phyloP scores from a whole-genome alignment of 2,329 filamentous ascomycete genomes.

The Trichoderma guizhouense region DNA sequence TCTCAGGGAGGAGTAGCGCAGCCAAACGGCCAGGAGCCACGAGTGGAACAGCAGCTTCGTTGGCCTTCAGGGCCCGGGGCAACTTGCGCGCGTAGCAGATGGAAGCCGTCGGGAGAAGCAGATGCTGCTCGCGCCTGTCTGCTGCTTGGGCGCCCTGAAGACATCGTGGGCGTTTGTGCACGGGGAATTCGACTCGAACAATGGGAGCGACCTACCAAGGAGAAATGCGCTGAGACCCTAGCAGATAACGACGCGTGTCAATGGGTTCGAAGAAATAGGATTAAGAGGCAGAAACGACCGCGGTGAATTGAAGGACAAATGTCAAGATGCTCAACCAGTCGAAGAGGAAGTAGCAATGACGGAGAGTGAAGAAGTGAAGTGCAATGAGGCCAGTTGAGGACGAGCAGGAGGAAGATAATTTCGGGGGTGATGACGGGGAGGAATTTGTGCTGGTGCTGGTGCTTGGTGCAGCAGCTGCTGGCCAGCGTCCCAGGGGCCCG shows the following conservation, averaged over 20 bases:
- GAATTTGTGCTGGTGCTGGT: slow-evolving; percentile 18
- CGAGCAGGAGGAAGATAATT: slow-evolving; percentile 26
- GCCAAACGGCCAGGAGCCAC: slow-evolving; percentile 18
- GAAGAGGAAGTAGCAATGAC: slow-evolving; percentile 38
- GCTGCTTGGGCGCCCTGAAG: not conserved
- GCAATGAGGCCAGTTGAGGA: slow-evolving; percentile 22
- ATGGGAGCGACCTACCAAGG: slow-evolving; percentile 16
- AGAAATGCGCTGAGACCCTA: slow-evolving; percentile 12
- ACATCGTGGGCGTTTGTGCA: not conserved
- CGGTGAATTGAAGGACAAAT: slow-evolving; percentile 10
- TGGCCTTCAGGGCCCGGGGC: not conserved
- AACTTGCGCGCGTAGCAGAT: not conserved
- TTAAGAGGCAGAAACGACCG: slow-evolving; percentile 27
- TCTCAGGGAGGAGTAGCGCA: not conserved
- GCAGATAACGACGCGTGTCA: slow-evolving; percentile 32
- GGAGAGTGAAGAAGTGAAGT: slow-evolving; percentile 27
- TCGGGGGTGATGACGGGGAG: slow-evolving; percentile 21
- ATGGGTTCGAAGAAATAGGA: slow-evolving; percentile 31
- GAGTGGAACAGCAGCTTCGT: slow-evolving; percentile 1
- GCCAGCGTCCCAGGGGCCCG: not conserved
- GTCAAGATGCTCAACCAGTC: slow-evolving; percentile 21
- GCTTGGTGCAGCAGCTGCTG: slow-evolving; percentile 10
- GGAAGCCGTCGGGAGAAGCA: not conserved
- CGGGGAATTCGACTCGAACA: not conserved
- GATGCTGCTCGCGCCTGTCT: not conserved